Evolutionary conservation across 495 filamentous ascomycete species (phyloP), one percentile per base, ranked within the genome.

Genomic region (Gamarada debralockiae): DNA sequence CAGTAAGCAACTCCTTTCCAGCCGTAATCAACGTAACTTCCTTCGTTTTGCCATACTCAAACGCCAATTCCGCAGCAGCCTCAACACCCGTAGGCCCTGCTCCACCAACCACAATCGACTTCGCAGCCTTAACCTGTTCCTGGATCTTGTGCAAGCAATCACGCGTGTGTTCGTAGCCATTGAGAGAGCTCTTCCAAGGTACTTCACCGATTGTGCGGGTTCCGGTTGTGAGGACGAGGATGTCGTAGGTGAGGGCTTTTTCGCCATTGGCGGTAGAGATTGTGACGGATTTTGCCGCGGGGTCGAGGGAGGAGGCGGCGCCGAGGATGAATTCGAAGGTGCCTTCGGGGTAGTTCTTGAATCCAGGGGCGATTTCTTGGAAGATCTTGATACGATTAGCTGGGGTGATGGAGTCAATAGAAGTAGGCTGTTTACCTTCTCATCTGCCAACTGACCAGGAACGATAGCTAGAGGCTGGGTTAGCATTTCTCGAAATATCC

Each of bases 31-130:
- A 21, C 3, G 47, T 61, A 34, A 64, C 55, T 46, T 64, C 52
- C 52, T 64, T 64, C 22, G 24, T 37, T 40, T 57, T 53, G 15
- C 65, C 67, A 40, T 65, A 72, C 39, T 71, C 71, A 18, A 76
- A 72, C 4, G 73, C 79, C 18, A 85, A 60, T 65, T 87, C 85
- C 29, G 74, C 84, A 1, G 76, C 74, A 1, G 81, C 52, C 56
- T 87, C 84, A 38, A 89, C 75, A 10, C 84, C 87, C 2, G 85
- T 79, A 3, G 81, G 68, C 0, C 89, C 89, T 0, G 73, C 87
- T 25, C 89, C 89, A 5, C 72, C 82, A 38, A 89, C 65, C 3
- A 85, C 76, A 50, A 91, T 81, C 18, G 68, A 74, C 44, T 79
- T 75, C 18, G 85, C 85, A 1, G 33, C 53, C 3, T 68, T 55